Percentiles rank a stretch among this genome's conserved stretches.
These are phyloP conservation scores for Chalciporus piperatus DNA, from an alignment of 768 basidiomycete genomes.

Conservation along the genomic window DNA sequence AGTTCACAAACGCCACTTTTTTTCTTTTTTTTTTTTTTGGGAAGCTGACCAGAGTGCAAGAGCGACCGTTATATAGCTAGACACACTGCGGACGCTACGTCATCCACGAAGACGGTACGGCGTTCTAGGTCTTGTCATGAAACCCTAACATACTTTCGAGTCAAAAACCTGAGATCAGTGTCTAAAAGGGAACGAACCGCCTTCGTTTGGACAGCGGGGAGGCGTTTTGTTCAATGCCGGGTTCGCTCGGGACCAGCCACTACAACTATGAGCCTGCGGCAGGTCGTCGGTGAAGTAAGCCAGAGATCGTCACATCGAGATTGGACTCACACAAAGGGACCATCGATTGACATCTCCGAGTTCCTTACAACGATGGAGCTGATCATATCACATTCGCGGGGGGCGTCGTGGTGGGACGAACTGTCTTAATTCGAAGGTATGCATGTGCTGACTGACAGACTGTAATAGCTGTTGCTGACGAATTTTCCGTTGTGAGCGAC, in stretches of 20 bases:
- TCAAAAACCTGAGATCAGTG: neutral
- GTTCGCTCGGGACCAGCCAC: neutral
- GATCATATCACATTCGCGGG: neutral
- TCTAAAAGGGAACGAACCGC: neutral
- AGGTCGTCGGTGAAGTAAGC: neutral
- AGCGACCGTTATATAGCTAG: slow-evolving; percentile 17
- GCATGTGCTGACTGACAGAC: too few species aligned
- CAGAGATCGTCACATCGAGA: neutral
- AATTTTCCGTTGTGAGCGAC: too few species aligned
- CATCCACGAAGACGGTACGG: neutral
- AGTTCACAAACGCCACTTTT: neutral
- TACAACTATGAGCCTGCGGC: neutral
- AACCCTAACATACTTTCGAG: neutral
- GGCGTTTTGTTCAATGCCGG: neutral
- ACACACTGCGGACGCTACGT: neutral
- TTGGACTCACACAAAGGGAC: neutral
- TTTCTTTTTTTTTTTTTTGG: too few species aligned
- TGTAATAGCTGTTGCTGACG: too few species aligned
- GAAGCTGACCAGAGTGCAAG: neutral
- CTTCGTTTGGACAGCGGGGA: neutral
- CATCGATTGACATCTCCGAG: too few species aligned
- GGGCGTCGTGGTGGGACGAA: neutral
- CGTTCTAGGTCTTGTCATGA: neutral
- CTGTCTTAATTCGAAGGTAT: too few species aligned
- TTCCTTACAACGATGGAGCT: neutral